Base-by-base conservation (phyloP, 257 asterid genomes). In the Eustoma russellianum region DNA sequence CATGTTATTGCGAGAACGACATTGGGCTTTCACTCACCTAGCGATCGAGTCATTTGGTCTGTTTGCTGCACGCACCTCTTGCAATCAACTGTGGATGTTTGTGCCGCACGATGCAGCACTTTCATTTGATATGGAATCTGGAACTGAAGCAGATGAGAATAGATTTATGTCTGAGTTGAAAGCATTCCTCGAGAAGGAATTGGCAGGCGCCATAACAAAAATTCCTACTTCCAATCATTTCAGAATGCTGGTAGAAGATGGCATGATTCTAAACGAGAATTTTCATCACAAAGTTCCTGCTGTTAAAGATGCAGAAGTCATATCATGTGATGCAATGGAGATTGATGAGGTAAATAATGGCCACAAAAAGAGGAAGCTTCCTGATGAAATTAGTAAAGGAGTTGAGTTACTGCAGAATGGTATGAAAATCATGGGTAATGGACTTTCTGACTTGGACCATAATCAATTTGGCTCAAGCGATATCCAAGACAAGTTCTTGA, bases 71-170 rank as follows among this genome's bases (percentile, higher is more conserved):
- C 86, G 66, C 17, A 88, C 94, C 51, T 66, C 82, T 5, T 92
- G 96, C 61, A 76, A 66, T 60, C 74, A 88, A 40, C 81, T 92
- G 17, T 92, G 98, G 97, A 78, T 95, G 64, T 92, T 80, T 48
- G 86, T 92, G 45, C 98, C 97, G 6, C 78, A 73, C 48, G 91
- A 88, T 68, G 98, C 98, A 9, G 91, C 98, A 3, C 88, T 92
- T 53, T 82, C 93, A 0, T 85, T 79, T 55, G 98, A 92, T 71
- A 19, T 81, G 62, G 85, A 76, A 52, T 61, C 72, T 0, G 98
- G 97, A 55, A 79, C 57, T 10, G 85, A 73, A 62, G 73, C 82
- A 33, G 88, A 79, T 5, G 88, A 79, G 66, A 97, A 83, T 28
- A 73, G 93, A 40, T 92, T 92, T 58, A 92, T 88, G 97, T 71